Base-by-base conservation (phyloP, 2,329 filamentous ascomycete species). In the Microcyclosporella mali region DNA sequence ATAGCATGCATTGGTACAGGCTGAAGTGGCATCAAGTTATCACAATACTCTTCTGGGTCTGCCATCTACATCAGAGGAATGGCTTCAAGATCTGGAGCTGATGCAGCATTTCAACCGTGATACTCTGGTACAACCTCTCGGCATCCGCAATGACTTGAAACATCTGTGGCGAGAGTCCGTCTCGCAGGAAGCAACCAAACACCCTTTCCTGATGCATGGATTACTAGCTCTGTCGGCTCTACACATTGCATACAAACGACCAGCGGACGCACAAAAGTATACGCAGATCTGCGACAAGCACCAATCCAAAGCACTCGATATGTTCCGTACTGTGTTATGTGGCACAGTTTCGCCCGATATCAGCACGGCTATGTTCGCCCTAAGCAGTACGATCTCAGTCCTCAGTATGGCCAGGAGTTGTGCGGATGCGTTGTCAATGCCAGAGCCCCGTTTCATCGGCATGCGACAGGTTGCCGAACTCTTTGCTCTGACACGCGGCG, bases 1-100 rank as follows among this genome's bases (percentile, higher is more conserved):
- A 16, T 34, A 6, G 14, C 32, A 9, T 6, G 21, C 6, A 6
- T 25, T 25, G n/a, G n/a, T 9, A 25, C 21, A 25, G 21, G 21
- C 21, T 9, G 9, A n/a, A 32, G n/a, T n/a, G n/a, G 6, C 12
- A 16, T 12, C 11, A 6, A 43, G 41, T 14, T 29, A 43, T 11
- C 33, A 38, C 17, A 43, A 39, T 27, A 12, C 21, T 12, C 32
- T 27, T 12, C 27, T 37, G 15, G 30, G 21, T 25, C 21, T 25
- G 4, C 21, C 21, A 6, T 25, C 21, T 9, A 25, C 36, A n/a
- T 40, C 47, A 1, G 37, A 47, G 2, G 48, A 55, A 31, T 58
- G 53, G 52, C 45, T 58, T n/a, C 52, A 56, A 35, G 54, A 58
- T 32, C 54, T 59, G 32, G 54, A 58, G 31, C 48, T 59, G 8